Evolutionary conservation across 169 alveolate genomes (phyloP).

Genomic region (Plasmodium coatneyi): DNA sequence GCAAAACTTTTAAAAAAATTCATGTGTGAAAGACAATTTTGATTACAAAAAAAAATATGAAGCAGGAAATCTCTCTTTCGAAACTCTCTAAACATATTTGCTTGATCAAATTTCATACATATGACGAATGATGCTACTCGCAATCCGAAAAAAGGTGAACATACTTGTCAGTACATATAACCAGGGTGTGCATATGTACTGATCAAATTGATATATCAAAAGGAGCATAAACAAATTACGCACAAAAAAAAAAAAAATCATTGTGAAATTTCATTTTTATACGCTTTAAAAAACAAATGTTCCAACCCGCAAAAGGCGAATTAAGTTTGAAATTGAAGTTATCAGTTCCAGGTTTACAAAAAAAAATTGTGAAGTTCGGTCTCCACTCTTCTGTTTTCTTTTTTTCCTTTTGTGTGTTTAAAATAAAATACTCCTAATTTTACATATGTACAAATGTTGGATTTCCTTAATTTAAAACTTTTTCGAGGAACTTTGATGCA

Average conservation of each 20-base stretch:
- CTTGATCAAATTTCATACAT: not conserved
- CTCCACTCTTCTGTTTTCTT: not conserved
- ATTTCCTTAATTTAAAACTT: not conserved
- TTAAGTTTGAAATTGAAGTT: not conserved
- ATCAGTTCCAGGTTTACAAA: not conserved
- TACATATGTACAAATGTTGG: not conserved
- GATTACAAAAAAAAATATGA: not conserved
- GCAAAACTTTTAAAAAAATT: not conserved
- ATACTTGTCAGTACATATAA: not conserved
- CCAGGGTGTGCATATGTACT: not conserved
- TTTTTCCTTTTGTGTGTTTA: not conserved
- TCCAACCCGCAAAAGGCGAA: not conserved
- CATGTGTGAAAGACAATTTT: slow-evolving; percentile 2
- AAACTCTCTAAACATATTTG: not conserved
- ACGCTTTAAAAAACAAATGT: slow-evolving; percentile 3
- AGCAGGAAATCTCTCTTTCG: not conserved
- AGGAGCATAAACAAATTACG: not conserved
- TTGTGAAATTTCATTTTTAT: not conserved
- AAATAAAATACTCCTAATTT: not conserved
- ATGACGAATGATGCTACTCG: not conserved
- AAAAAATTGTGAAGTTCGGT: not conserved
- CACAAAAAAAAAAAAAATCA: not conserved
- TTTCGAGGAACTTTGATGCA: not conserved
- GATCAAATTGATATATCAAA: not conserved
- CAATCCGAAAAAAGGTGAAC: not conserved